phyloP scores from a whole-genome alignment of 257 asterid species.

The Solanum gracilifrons region DNA sequence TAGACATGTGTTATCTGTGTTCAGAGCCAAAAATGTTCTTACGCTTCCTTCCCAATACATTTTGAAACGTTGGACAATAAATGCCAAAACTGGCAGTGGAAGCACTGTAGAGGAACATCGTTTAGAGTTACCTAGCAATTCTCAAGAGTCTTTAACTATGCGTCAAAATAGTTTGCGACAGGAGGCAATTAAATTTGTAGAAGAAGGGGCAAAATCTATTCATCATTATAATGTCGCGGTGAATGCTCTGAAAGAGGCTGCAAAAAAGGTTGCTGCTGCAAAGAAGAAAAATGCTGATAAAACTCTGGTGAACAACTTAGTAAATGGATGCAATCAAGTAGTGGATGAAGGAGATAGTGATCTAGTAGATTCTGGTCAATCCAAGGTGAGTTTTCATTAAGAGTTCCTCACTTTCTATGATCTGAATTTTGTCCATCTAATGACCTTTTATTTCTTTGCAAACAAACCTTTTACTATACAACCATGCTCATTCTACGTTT shows the following conservation, averaged over 20 bases:
- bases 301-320: conserved; percentile 16
- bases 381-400: conserved; percentile 43
- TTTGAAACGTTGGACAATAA: conserved; percentile 83
- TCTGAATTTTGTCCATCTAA: background rate
- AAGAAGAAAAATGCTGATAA: conserved; percentile 37
- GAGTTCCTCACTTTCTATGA: background rate
- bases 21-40: conserved; percentile 65
- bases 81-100: conserved; percentile 42
- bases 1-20: conserved; percentile 73
- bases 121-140: conserved; percentile 18
- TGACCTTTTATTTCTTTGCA: background rate
- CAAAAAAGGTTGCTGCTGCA: conserved; percentile 42
- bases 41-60: conserved; percentile 65
- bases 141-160: conserved; percentile 35
- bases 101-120: conserved; percentile 19
- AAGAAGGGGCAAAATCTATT: conserved; percentile 86
- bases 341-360: conserved; percentile 15
- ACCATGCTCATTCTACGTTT: background rate
- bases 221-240: conserved; percentile 60
- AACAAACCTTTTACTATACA: background rate
- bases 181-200: conserved; percentile 76
- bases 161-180: conserved; percentile 52
- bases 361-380: conserved; percentile 37
- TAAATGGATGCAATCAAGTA: conserved; percentile 36
- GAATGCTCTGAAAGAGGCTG: conserved; percentile 70